Conservation (phyloP, 805 yeast species). For the Suhomyces prunicola region DNA sequence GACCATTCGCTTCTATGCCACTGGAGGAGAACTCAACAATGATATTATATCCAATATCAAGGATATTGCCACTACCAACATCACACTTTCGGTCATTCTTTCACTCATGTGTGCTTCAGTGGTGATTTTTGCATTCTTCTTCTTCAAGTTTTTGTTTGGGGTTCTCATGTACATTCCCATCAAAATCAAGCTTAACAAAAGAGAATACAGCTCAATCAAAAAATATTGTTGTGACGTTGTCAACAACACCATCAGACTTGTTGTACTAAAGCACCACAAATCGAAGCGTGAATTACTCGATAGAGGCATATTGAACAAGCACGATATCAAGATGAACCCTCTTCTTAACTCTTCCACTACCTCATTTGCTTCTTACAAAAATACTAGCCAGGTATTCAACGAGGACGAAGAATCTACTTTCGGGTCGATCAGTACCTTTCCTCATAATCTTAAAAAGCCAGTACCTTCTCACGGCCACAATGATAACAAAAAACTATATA, state of each 20-base stretch:
- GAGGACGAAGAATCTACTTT: slow-evolving; percentile 5
- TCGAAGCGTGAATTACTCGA: slow-evolving; percentile 31
- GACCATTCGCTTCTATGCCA: slow-evolving; percentile 54
- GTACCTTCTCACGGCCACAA: slow-evolving; percentile 8
- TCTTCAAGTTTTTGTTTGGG: slow-evolving; percentile 54
- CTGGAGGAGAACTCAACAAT: slow-evolving; percentile 40
- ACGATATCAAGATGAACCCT: slow-evolving; percentile 27
- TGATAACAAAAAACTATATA: slow-evolving; percentile 16
- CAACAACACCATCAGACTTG: slow-evolving; percentile 51
- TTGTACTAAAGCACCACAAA: slow-evolving; percentile 45
- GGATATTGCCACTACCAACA: slow-evolving; percentile 56
- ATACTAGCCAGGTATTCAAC: not conserved
- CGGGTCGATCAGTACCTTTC: not conserved
- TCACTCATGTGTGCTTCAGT: slow-evolving; percentile 76
- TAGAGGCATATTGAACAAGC: slow-evolving; percentile 24
- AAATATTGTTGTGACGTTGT: slow-evolving; percentile 61
- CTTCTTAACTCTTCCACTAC: slow-evolving; percentile 18
- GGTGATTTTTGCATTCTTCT: slow-evolving; percentile 67
- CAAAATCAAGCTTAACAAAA: slow-evolving; percentile 38
- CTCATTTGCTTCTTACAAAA: slow-evolving; percentile 10
- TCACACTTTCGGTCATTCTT: slow-evolving; percentile 65
- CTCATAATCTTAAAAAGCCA: slow-evolving; percentile 2
- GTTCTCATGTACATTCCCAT: slow-evolving; percentile 51
- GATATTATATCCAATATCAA: slow-evolving; percentile 48
- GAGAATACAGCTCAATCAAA: slow-evolving; percentile 46